Percentiles rank a stretch among this genome's conserved stretches.
Evolutionary conservation across 73 alveolate genomes (phyloP).

Genomic region (Tetrahymena elliotti): DNA sequence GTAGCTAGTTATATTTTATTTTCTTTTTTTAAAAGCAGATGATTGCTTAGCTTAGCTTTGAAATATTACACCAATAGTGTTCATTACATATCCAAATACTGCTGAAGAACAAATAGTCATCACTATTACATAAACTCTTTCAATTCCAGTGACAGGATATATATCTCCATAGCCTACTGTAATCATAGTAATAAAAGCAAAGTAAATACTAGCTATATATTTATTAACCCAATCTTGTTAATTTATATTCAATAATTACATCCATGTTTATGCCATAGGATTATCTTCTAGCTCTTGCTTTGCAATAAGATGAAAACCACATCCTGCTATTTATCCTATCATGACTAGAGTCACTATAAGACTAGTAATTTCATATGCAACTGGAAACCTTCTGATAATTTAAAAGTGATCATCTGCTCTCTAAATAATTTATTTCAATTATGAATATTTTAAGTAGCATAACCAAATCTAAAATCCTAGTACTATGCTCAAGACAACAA

Average conservation of each 20-base stretch:
- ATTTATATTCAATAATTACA: not conserved
- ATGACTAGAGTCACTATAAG: not conserved
- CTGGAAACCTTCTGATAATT: not conserved
- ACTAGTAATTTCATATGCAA: not conserved
- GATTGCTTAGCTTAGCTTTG: not conserved
- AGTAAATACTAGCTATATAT: constrained; percentile 60
- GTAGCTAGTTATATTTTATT: not conserved
- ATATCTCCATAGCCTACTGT: constrained; percentile 90
- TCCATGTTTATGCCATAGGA: not conserved
- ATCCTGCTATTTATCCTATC: not conserved
- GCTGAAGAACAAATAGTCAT: constrained; percentile 74
- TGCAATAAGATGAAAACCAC: not conserved
- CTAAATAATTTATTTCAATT: too few species aligned
- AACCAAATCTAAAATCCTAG: not conserved
- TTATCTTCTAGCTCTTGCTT: not conserved
- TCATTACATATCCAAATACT: constrained; percentile 72
- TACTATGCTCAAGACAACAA: not conserved
- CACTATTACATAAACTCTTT: constrained; percentile 57
- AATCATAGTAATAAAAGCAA: constrained; percentile 77
- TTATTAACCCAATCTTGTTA: not conserved
- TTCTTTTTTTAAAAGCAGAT: not conserved
- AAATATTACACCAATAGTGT: constrained; percentile 61
- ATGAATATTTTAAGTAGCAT: not conserved
- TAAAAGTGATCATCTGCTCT: not conserved
- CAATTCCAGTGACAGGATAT: constrained; percentile 58